Evolutionary conservation across 176 grass and related monocot species (phyloP), one percentile per base, ranked within the genome.

Genomic region (Urochloa ruziziensis): DNA sequence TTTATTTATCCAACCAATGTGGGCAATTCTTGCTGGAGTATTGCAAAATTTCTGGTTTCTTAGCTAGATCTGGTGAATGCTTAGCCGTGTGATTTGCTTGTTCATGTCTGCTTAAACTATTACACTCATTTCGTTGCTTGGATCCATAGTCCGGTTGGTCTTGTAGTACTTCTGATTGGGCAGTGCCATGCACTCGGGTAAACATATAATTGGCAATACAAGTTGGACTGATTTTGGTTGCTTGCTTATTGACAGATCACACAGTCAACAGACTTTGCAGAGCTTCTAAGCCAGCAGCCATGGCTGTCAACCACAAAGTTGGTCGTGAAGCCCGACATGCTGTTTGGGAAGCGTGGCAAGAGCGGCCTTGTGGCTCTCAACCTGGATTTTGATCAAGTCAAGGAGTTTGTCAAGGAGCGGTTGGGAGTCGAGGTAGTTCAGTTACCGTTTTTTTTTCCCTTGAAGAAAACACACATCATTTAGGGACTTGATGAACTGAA

Each of bases 271-370:
- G 91, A 96, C 67, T 93, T 96, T 12, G 17, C 67, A 0, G 86
- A 99, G 69, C 75, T 99, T 79, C 44, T 92, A 48, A 82, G 88
- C 73, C 46, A 88, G 25, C 77, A 99, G 37, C 91, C 96, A 87
- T 99, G 93, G 96, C 42, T 99, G 2, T 89, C 80, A 27, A 94
- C 87, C 23, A 99, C 66, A 64, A 94, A 96, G 74, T 60, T 96
- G 21, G 96, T 96, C 0, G 96, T 96, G 67, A 99, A 99, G 49
- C 93, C 96, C 0, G 96, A 99, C 51, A 99, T 99, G 96, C 83
- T 99, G 15, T 99, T 99, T 24, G 91, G 93, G n/a, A 99, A 99
- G 87, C 85, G 96, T 68, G 96, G 96, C 18, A 99, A 99, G 87
- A 96, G 93, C 30, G 96, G 93, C 7, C 80, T 98, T 2, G 93